These are phyloP conservation scores for Blastocystis sp. DNA, from an alignment of 352 stramenopile species.

Conservation along the genomic window DNA sequence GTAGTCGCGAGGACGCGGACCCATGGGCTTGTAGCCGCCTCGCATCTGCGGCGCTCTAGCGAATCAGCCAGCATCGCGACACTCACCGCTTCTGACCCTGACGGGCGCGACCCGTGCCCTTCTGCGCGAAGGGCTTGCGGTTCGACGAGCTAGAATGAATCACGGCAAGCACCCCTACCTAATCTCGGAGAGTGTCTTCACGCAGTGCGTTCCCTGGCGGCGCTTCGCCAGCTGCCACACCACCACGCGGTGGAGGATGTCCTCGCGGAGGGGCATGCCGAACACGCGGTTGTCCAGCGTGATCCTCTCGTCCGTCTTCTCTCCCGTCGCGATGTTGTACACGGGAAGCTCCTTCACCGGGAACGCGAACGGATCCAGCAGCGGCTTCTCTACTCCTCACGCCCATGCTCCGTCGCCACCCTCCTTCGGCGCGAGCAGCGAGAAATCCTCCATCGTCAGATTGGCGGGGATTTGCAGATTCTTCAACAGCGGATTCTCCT, in stretches of 20 bases:
- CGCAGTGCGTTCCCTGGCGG: slow-evolving; percentile 59
- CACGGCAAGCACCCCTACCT: neutral
- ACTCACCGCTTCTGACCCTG: slow-evolving; percentile 76
- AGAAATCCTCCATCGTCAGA: slow-evolving; percentile 40
- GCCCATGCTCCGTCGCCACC: neutral
- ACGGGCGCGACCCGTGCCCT: slow-evolving; percentile 77
- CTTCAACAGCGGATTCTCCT: slow-evolving; percentile 45
- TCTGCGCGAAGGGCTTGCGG: slow-evolving; percentile 80
- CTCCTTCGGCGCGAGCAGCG: neutral
- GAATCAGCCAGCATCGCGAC: neutral
- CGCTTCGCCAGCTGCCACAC: slow-evolving; percentile 75
- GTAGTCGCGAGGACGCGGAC: slow-evolving; percentile 76
- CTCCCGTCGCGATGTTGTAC: slow-evolving; percentile 50
- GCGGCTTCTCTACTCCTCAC: slow-evolving; percentile 4
- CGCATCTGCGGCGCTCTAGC: slow-evolving; percentile 77
- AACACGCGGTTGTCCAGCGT: slow-evolving; percentile 74
- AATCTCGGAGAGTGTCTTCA: slow-evolving; percentile 71
- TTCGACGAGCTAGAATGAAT: slow-evolving; percentile 70
- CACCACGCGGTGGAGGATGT: slow-evolving; percentile 78
- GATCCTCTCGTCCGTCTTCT: slow-evolving; percentile 25
- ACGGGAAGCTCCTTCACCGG: slow-evolving; percentile 43
- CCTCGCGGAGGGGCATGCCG: slow-evolving; percentile 76
- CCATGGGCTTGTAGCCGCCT: slow-evolving; percentile 81
- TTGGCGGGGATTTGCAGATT: slow-evolving; percentile 39
- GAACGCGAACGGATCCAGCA: slow-evolving; percentile 43